Evolutionary conservation across 352 stramenopile species (phyloP).

Genomic region (Pythium scleroteichum): DNA sequence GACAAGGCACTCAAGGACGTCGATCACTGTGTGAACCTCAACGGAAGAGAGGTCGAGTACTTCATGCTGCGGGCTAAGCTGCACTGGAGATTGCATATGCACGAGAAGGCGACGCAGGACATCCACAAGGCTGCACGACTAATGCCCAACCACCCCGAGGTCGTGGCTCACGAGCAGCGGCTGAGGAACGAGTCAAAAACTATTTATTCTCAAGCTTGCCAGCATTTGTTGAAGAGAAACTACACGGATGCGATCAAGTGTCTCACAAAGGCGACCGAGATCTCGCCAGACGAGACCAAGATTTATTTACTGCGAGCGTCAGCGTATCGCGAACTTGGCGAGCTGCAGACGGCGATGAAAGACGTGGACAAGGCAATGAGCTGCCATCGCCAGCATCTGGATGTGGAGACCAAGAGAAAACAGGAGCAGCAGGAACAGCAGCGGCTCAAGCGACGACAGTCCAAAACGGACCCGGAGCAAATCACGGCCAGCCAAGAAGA

Average conservation of each 20-base stretch:
- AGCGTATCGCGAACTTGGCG: constrained; percentile 58
- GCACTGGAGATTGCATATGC: constrained; percentile 76
- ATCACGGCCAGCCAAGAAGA: constrained; percentile 23
- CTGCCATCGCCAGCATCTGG: constrained; percentile 42
- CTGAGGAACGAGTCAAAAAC: constrained; percentile 67
- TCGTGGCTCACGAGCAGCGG: constrained; percentile 67
- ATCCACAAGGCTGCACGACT: constrained; percentile 61
- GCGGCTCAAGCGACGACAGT: neutral
- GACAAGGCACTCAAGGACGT: constrained; percentile 78
- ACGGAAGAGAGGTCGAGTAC: constrained; percentile 76
- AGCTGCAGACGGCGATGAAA: constrained; percentile 56
- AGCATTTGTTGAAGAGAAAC: constrained; percentile 49
- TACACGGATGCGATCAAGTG: constrained; percentile 61
- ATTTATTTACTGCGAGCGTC: constrained; percentile 72
- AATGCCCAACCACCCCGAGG: constrained; percentile 64
- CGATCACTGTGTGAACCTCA: constrained; percentile 81
- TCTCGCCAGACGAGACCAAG: constrained; percentile 66
- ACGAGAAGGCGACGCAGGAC: constrained; percentile 70
- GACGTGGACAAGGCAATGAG: constrained; percentile 63
- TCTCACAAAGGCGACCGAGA: constrained; percentile 65
- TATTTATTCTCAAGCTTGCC: constrained; percentile 68
- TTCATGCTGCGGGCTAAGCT: constrained; percentile 82
- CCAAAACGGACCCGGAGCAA: neutral
- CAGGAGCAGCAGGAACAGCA: constrained; percentile 17
- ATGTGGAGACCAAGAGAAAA: constrained; percentile 16